phyloP scores from a whole-genome alignment of 495 filamentous ascomycete species.

The Diplogelasinospora grovesii region DNA sequence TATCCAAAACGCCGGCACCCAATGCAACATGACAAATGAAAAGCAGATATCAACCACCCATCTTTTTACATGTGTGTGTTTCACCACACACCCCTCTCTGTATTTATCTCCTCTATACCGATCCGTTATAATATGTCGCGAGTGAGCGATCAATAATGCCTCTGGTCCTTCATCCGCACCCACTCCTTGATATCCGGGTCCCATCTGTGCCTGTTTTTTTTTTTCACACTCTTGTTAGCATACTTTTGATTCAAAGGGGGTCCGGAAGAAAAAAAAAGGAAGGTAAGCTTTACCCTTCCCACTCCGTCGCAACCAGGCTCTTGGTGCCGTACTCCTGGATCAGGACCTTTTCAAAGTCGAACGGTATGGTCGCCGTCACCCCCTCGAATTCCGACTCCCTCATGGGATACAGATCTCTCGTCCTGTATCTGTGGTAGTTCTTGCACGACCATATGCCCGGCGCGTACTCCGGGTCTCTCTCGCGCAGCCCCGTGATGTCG shows the following conservation, averaged over 20 bases:
- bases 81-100: too few species aligned
- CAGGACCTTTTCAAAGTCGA: slow-evolving; percentile 64
- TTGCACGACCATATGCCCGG: slow-evolving; percentile 77
- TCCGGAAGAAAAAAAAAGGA: not conserved
- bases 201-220: slow-evolving; percentile 47
- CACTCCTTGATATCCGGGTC: slow-evolving; percentile 39
- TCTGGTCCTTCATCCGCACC: slow-evolving; percentile 33
- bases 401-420: slow-evolving; percentile 70
- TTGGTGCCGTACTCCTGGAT: slow-evolving; percentile 66
- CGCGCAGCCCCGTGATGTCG: slow-evolving; percentile 76
- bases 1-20: too few species aligned
- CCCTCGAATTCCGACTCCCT: slow-evolving; percentile 73
- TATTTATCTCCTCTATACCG: too few species aligned
- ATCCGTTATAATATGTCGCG: too few species aligned
- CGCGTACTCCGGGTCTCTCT: slow-evolving; percentile 49
- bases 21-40: too few species aligned
- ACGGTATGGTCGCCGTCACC: slow-evolving; percentile 67
- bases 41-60: too few species aligned
- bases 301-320: slow-evolving; percentile 57
- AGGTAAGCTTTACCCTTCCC: slow-evolving; percentile 49
- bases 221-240: not conserved
- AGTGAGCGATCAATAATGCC: too few species aligned
- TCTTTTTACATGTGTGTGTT: too few species aligned
- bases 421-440: slow-evolving; percentile 67
- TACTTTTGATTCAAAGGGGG: not conserved